Evolutionary conservation across 2,329 filamentous ascomycete species (phyloP).

Genomic region (Colletotrichum caudatum): DNA sequence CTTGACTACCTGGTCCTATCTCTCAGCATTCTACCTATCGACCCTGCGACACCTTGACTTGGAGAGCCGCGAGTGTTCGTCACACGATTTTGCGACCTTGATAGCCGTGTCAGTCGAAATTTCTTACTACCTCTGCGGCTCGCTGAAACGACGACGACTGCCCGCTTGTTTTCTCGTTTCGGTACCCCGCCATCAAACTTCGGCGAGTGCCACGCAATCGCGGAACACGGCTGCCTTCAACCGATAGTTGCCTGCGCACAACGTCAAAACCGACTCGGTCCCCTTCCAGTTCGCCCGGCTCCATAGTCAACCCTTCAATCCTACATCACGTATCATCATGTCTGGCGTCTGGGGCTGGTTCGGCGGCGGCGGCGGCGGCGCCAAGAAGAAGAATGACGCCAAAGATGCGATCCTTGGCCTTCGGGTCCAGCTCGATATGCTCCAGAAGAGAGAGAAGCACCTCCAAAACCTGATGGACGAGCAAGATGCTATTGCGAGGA

Average conservation of each 20-base stretch:
- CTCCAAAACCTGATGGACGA: slow-evolving; percentile 93
- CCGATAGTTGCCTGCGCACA: slow-evolving; percentile 32
- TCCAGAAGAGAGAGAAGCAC: slow-evolving; percentile 95
- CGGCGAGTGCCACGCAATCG: slow-evolving; percentile 40
- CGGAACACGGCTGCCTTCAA: slow-evolving; percentile 36
- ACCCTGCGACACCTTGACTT: slow-evolving; percentile 29
- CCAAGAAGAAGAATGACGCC: slow-evolving; percentile 81
- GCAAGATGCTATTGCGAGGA: slow-evolving; percentile 88
- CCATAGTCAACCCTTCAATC: slow-evolving; percentile 7
- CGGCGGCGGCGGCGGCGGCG: slow-evolving; percentile 80
- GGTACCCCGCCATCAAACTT: slow-evolving; percentile 43
- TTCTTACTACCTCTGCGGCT: slow-evolving; percentile 4
- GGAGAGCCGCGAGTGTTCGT: slow-evolving; percentile 32
- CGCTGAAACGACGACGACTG: slow-evolving; percentile 30
- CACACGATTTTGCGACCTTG: slow-evolving; percentile 17
- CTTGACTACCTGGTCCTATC: slow-evolving; percentile 30
- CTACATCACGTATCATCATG: slow-evolving; percentile 57
- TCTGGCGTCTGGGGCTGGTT: slow-evolving; percentile 89
- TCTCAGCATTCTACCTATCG: slow-evolving; percentile 31
- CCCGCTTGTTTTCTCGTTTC: slow-evolving; percentile 36
- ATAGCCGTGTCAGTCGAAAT: background rate
- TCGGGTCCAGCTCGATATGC: slow-evolving; percentile 92
- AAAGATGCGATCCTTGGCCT: slow-evolving; percentile 96
- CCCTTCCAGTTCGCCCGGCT: background rate
- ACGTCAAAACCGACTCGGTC: slow-evolving; percentile 21